Percentiles rank a stretch among this genome's conserved stretches.
phyloP scores from a whole-genome alignment of 2,329 filamentous ascomycete genomes.

The Epichloe elymi region DNA sequence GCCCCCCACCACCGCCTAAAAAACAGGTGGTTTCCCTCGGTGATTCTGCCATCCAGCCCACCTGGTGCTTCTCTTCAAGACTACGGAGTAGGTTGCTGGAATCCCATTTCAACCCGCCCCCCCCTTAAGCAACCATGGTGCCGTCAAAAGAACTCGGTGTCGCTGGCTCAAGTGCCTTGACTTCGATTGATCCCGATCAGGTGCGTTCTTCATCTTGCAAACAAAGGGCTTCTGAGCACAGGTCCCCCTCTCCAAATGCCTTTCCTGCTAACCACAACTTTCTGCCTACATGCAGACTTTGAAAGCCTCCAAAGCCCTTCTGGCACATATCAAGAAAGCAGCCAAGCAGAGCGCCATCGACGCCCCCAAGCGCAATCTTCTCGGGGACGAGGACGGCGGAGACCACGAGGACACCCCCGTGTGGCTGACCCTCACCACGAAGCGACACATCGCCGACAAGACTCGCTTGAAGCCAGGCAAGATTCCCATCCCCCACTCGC shows the following conservation, averaged over 20 bases:
- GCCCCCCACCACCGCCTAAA: slow-evolving; percentile 16
- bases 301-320: slow-evolving; percentile 49
- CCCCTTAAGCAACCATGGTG: slow-evolving; percentile 21
- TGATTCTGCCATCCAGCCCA: slow-evolving; percentile 9
- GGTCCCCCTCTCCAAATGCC: background rate
- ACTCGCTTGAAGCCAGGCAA: slow-evolving; percentile 72
- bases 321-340: slow-evolving; percentile 47
- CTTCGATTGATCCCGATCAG: slow-evolving; percentile 28
- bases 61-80: slow-evolving; percentile 2
- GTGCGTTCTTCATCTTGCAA: slow-evolving; percentile 14
- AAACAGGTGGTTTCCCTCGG: background rate
- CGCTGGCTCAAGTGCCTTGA: slow-evolving; percentile 18
- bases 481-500: slow-evolving; percentile 59
- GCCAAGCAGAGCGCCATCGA: slow-evolving; percentile 32
- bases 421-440: slow-evolving; percentile 51
- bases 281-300: slow-evolving; percentile 29
- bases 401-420: slow-evolving; percentile 36
- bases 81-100: background rate
- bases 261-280: background rate
- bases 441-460: slow-evolving; percentile 57
- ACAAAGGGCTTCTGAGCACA: background rate
- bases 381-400: slow-evolving; percentile 30
- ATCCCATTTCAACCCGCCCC: background rate
- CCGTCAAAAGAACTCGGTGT: slow-evolving; percentile 27
- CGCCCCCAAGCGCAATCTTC: slow-evolving; percentile 41